A percentile compares a stretch with the other conserved stretches of the same genome.
Evolutionary conservation across 1,284 basidiomycete genomes (phyloP).

Genomic region (Inonotus obliquus): DNA sequence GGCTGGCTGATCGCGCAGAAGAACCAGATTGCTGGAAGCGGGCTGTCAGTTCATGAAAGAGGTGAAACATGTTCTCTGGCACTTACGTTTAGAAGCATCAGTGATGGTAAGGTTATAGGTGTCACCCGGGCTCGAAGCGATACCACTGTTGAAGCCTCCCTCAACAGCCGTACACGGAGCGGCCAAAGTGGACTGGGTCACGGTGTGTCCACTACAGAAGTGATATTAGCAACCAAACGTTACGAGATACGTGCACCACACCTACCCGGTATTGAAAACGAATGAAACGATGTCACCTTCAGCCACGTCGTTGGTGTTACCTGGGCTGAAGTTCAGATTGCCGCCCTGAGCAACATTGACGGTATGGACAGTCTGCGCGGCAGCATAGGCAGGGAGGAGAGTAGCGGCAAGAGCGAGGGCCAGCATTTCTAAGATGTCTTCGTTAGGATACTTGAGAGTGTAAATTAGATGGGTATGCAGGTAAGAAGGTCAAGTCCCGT

Average conservation of each 20-base stretch:
- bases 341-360: constrained; percentile 2
- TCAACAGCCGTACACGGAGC: constrained; percentile 18
- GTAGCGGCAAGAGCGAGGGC: background rate
- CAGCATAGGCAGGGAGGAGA: constrained; percentile 7
- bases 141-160: constrained; percentile 20
- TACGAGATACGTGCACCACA: background rate
- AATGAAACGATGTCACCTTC: constrained; percentile 14
- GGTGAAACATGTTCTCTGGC: background rate
- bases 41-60: background rate
- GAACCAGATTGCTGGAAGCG: constrained; percentile 17
- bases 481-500: background rate
- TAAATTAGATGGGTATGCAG: background rate
- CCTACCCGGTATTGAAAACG: constrained; percentile 9
- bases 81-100: constrained; percentile 19
- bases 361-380: constrained; percentile 13
- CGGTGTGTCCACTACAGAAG: constrained; percentile 16
- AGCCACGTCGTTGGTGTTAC: background rate
- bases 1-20: constrained; percentile 19
- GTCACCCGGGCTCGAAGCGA: constrained; percentile 1
- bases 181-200: constrained; percentile 20
- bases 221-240: background rate
- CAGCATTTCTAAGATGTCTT: constrained; percentile 2
- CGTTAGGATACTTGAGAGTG: background rate
- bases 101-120: constrained; percentile 20
- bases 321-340: constrained; percentile 8